These are phyloP conservation scores for Trichoderma koningii DNA, from an alignment of 2,329 filamentous ascomycete species.

Conservation along the genomic window DNA sequence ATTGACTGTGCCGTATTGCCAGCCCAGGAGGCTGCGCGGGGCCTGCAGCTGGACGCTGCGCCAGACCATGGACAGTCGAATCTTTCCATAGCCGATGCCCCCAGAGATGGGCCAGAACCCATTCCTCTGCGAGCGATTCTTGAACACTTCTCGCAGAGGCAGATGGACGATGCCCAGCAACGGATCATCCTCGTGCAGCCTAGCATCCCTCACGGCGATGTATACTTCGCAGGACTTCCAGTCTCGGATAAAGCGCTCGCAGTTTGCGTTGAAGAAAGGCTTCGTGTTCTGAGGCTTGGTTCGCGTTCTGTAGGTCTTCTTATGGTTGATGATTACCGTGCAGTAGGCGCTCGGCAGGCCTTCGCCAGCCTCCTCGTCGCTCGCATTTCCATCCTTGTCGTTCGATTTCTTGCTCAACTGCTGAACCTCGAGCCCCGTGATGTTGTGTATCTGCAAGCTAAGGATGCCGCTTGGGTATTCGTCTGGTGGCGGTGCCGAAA, in stretches of 20 bases:
- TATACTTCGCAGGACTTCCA: constrained; percentile 69
- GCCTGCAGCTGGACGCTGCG: constrained; percentile 66
- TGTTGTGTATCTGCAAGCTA: constrained; percentile 71
- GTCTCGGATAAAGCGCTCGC: constrained; percentile 70
- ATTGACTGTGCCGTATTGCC: constrained; percentile 72
- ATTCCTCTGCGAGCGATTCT: constrained; percentile 64
- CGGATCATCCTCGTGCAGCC: constrained; percentile 69
- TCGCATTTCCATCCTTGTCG: constrained; percentile 50
- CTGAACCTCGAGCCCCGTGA: constrained; percentile 66
- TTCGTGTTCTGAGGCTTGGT: constrained; percentile 78
- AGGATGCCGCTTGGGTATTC: constrained; percentile 67
- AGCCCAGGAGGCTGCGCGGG: constrained; percentile 61
- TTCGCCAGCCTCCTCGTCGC: constrained; percentile 62
- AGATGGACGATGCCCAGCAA: constrained; percentile 71
- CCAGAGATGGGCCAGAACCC: constrained; percentile 68
- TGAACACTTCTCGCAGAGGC: constrained; percentile 62
- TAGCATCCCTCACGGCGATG: constrained; percentile 66
- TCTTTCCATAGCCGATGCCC: constrained; percentile 71
- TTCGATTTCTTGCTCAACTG: constrained; percentile 52
- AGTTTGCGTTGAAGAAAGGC: constrained; percentile 77
- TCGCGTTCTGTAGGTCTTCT: constrained; percentile 67
- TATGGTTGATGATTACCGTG: constrained; percentile 72
- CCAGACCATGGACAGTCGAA: constrained; percentile 72
- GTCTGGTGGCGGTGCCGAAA: constrained; percentile 64
- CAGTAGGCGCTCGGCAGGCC: constrained; percentile 71